Evolutionary conservation across 768 basidiomycete genomes (phyloP).

Genomic region (Trametopsis cervina): DNA sequence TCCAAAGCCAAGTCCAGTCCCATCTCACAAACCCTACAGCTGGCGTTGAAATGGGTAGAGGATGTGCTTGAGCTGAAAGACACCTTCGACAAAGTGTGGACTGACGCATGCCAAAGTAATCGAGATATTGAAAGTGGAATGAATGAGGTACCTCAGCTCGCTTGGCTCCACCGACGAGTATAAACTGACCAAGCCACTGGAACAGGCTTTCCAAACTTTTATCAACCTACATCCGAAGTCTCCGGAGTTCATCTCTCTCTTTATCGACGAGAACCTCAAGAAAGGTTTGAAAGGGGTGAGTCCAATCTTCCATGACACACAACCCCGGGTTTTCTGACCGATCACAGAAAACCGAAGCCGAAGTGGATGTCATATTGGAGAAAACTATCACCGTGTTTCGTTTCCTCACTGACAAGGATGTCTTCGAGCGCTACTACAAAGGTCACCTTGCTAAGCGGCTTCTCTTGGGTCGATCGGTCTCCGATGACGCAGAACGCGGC

Average conservation of each 20-base stretch:
- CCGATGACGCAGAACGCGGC: constrained; percentile 95
- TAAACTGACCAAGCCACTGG: not conserved
- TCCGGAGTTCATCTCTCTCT: constrained; percentile 92
- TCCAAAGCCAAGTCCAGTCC: constrained; percentile 30
- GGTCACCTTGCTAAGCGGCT: constrained; percentile 91
- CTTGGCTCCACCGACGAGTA: not conserved
- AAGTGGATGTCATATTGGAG: constrained; percentile 85
- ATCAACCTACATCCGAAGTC: constrained; percentile 83
- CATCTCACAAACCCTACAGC: constrained; percentile 39
- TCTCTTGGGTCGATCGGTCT: constrained; percentile 78
- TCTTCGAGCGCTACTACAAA: constrained; percentile 98
- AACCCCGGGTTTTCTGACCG: not conserved
- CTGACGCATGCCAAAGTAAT: constrained; percentile 61
- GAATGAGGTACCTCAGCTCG: constrained; percentile 65
- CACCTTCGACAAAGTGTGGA: constrained; percentile 76
- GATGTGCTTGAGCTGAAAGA: constrained; percentile 88
- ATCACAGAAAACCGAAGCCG: constrained; percentile 84
- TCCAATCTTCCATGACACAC: constrained; percentile 7
- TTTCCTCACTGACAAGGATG: constrained; percentile 90
- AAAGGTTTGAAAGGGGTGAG: constrained; percentile 91
- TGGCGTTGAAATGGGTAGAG: constrained; percentile 91
- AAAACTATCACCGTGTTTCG: constrained; percentile 97
- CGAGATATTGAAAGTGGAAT: constrained; percentile 73
- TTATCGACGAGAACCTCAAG: constrained; percentile 93
- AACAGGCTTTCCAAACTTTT: constrained; percentile 86